Evolutionary conservation across 1,284 basidiomycete species (phyloP), one percentile per base, ranked within the genome.

Genomic region (Pascua guehoae): DNA sequence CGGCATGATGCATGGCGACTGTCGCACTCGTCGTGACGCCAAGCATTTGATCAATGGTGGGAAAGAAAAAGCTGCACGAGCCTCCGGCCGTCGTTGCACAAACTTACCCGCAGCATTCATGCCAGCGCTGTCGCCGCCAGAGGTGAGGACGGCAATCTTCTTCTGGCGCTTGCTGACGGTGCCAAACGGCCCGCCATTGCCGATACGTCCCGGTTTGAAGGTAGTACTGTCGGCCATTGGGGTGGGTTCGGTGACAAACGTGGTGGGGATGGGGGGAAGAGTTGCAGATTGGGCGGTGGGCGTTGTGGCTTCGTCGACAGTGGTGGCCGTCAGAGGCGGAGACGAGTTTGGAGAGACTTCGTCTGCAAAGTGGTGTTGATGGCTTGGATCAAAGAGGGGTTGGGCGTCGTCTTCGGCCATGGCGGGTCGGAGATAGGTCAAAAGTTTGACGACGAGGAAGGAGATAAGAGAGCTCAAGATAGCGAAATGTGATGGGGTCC

Each of bases 81-180:
- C 24, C 24, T 32, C 24, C 4, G 7, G 24, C 4, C 24, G 24
- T 32, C 24, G 24, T 32, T 32, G 24, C 4, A 32, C 24, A 14
- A 12, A 62, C 72, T 66, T 54, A 76, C 76, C 76, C 53, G 88
- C 91, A 40, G 93, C 91, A 74, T 96, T 96, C 92, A 95, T 93
- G 67, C 90, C 95, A 47, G 96, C 93, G 75, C 89, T 91, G 81
- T 98, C 95, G 68, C 96, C 95, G 57, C 95, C 96, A 0, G 89
- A 92, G 3, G 95, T 98, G 69, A 98, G 85, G 53, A 97, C 88
- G 7, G 93, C 94, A 82, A 92, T 89, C 68, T 79, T 79, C 18
- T 41, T 47, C 42, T 54, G 55, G 39, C 49, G 53, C 47, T 47
- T 40, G 17, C 39, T 18, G 24, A 32, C 24, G 24, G 24, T 32